phyloP scores from a whole-genome alignment of 345 rosid genomes.

The Brassica cretica region DNA sequence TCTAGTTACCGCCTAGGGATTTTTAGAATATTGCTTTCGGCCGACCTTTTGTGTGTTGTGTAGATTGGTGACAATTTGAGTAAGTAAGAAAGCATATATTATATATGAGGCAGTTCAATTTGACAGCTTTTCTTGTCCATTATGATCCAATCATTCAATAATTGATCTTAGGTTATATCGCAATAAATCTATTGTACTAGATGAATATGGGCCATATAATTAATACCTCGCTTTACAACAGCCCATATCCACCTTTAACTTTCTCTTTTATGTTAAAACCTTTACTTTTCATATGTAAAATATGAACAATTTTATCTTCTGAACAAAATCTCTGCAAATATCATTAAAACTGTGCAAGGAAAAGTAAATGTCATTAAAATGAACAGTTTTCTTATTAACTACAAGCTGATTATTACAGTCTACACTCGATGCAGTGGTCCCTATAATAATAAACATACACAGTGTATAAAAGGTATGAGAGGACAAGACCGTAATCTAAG shows the following conservation, averaged over 20 bases:
- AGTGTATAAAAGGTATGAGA: background rate
- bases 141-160: constrained; percentile 37
- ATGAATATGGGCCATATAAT: constrained; percentile 25
- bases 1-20: too few species aligned
- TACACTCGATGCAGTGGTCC: background rate
- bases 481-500: constrained; percentile 8
- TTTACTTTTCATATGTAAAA: background rate
- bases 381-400: background rate
- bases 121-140: constrained; percentile 37
- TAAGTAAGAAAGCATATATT: constrained; percentile 20
- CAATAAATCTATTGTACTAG: constrained; percentile 17
- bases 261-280: background rate
- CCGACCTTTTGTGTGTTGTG: constrained; percentile 5
- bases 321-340: background rate
- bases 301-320: background rate
- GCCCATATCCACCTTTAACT: constrained; percentile 17
- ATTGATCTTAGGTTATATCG: constrained; percentile 35
- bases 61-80: constrained; percentile 5
- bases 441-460: background rate
- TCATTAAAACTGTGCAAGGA: background rate
- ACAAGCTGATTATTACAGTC: background rate
- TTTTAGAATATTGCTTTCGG: background rate
- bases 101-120: constrained; percentile 17
- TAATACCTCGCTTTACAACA: constrained; percentile 1
- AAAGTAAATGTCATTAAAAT: background rate